These are phyloP conservation scores for Elaeagnus macrophylla DNA, from an alignment of 306 rosid species.

Conservation along the genomic window DNA sequence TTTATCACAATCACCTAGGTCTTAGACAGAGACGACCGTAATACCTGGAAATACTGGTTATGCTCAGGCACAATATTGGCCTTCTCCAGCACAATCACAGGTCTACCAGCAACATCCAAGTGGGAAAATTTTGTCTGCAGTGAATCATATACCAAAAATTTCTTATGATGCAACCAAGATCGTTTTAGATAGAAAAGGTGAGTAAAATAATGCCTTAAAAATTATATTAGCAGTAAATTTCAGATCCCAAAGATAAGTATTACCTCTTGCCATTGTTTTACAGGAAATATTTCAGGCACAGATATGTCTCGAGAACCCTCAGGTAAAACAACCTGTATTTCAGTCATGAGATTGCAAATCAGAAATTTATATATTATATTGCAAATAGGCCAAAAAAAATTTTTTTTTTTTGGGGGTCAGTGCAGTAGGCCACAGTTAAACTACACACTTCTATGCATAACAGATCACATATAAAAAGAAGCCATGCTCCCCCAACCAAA, in stretches of 20 bases:
- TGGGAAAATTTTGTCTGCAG: slow-evolving; percentile 88
- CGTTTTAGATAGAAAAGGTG: slow-evolving; percentile 6
- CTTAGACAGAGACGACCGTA: slow-evolving; percentile 6
- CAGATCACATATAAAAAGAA: neutral
- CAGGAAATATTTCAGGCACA: slow-evolving; percentile 62
- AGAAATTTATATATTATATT: neutral
- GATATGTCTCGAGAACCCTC: slow-evolving; percentile 82
- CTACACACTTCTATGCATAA: neutral
- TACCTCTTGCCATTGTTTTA: slow-evolving; percentile 80
- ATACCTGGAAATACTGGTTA: slow-evolving; percentile 86
- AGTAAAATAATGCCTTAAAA: slow-evolving; percentile 6
- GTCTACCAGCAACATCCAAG: slow-evolving; percentile 91
- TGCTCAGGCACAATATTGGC: slow-evolving; percentile 87
- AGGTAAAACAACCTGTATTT: slow-evolving; percentile 88
- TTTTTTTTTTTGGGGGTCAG: no score
- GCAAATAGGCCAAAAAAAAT: no score
- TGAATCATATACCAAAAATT: slow-evolving; percentile 6
- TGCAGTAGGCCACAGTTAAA: no score
- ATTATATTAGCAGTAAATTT: neutral
- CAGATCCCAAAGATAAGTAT: neutral
- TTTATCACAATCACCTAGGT: neutral
- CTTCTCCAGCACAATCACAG: slow-evolving; percentile 82
- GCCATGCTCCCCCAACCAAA: neutral
- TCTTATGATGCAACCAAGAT: no score
- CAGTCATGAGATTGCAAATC: slow-evolving; percentile 16